Evolutionary conservation across 257 asterid species (phyloP).

Genomic region (Lycium barbarum): DNA sequence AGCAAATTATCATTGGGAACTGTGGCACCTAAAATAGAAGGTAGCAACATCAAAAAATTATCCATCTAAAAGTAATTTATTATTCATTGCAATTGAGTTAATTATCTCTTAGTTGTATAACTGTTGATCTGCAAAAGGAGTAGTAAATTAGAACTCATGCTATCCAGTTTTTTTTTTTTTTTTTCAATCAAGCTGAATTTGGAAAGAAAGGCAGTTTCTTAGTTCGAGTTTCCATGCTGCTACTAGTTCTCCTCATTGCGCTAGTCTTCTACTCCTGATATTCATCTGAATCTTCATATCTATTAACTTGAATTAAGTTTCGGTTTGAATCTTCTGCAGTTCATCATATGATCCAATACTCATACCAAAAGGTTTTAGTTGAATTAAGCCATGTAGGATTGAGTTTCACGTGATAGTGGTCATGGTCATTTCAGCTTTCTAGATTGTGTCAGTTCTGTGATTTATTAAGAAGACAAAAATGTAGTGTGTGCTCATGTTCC

Average conservation of each 20-base stretch:
- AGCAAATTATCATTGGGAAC: constrained; percentile 94
- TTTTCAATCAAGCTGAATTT: not conserved
- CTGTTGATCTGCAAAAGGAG: not conserved
- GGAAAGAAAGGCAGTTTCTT: not conserved
- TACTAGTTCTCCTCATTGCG: not conserved
- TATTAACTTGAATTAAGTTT: not conserved
- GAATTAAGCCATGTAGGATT: not conserved
- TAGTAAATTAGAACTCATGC: not conserved
- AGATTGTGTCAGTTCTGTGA: constrained; percentile 18
- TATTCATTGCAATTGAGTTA: not conserved
- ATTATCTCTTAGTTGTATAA: not conserved
- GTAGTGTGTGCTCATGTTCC: not conserved
- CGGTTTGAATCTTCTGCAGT: constrained; percentile 15
- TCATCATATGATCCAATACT: constrained; percentile 8
- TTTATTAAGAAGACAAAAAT: not conserved
- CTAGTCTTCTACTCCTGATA: not conserved
- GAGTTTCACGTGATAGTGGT: not conserved
- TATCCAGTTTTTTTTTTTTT: not conserved
- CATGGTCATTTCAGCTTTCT: not conserved
- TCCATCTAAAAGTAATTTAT: not conserved
- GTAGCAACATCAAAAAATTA: constrained; percentile 40
- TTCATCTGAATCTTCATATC: constrained; percentile 14
- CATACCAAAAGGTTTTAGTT: constrained; percentile 15
- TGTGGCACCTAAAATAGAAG: constrained; percentile 99
- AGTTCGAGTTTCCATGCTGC: not conserved